Evolutionary conservation across 192 early-diverging fungal species (phyloP).

Genomic region (Chytriomyces sp.): DNA sequence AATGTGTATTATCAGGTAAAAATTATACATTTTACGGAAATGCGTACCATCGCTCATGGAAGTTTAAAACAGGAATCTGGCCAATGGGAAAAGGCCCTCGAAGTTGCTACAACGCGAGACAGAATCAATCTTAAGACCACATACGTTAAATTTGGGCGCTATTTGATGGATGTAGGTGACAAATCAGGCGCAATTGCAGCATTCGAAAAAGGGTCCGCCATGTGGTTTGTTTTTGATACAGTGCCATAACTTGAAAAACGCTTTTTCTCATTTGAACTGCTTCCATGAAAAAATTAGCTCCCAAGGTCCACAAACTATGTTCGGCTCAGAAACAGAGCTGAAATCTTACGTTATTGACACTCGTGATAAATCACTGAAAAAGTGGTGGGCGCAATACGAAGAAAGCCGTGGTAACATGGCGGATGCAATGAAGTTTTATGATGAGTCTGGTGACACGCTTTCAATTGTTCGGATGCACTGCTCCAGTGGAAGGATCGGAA

Average conservation of each 20-base stretch:
- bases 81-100: slow-evolving; percentile 56
- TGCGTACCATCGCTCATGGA: background rate
- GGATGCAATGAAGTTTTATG: slow-evolving; percentile 55
- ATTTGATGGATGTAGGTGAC: slow-evolving; percentile 55
- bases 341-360: slow-evolving; percentile 31
- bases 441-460: slow-evolving; percentile 48
- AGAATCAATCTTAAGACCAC: slow-evolving; percentile 50
- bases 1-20: slow-evolving; percentile 52
- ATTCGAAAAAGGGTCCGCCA: slow-evolving; percentile 53
- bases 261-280: background rate
- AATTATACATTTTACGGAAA: background rate
- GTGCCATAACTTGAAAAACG: background rate
- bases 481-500: slow-evolving; percentile 48
- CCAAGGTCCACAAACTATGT: slow-evolving; percentile 21
- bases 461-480: slow-evolving; percentile 58
- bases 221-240: background rate
- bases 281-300: background rate
- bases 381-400: slow-evolving; percentile 65
- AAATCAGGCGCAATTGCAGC: slow-evolving; percentile 56
- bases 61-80: slow-evolving; percentile 28
- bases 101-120: slow-evolving; percentile 49
- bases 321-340: slow-evolving; percentile 23
- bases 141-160: slow-evolving; percentile 54
- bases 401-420: slow-evolving; percentile 49
- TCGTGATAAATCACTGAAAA: slow-evolving; percentile 39